A percentile compares a stretch with the other conserved stretches of the same genome.
phyloP scores from a whole-genome alignment of 768 basidiomycete genomes.

The Paxillus rubicundulus region DNA sequence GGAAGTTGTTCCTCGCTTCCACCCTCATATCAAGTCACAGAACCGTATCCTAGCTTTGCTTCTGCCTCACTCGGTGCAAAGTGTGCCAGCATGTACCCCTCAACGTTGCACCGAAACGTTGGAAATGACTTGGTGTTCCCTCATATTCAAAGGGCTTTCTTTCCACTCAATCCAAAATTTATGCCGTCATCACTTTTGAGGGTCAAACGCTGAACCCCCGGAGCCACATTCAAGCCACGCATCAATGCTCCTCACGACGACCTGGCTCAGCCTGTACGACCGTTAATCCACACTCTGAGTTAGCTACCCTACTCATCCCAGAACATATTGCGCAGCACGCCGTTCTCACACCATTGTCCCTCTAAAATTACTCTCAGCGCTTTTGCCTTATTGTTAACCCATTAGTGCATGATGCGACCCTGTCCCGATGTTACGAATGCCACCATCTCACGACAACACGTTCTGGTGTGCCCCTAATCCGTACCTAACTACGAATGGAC shows the following conservation, averaged over 20 bases:
- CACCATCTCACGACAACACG: no score
- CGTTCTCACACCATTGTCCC: background rate
- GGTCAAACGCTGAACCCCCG: background rate
- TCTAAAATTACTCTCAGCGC: slow-evolving; percentile 2
- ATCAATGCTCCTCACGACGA: no score
- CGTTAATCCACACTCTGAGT: no score
- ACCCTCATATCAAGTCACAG: slow-evolving; percentile 1
- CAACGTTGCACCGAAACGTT: background rate
- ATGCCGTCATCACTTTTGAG: background rate
- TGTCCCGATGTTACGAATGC: background rate
- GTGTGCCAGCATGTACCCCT: background rate
- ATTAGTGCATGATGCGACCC: background rate
- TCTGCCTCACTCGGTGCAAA: background rate
- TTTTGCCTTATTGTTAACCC: background rate
- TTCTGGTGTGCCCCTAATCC: no score
- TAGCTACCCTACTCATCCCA: no score
- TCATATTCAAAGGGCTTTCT: background rate
- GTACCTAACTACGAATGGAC: no score
- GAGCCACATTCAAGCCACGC: no score
- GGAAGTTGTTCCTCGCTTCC: slow-evolving; percentile 3
- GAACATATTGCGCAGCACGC: background rate
- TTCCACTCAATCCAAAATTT: background rate
- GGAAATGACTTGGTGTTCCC: no score
- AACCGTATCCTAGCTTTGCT: background rate
- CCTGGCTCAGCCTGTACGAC: no score